Base-by-base conservation (phyloP, 2,329 filamentous ascomycete species). In the Kalaharituber pfeilii region DNA sequence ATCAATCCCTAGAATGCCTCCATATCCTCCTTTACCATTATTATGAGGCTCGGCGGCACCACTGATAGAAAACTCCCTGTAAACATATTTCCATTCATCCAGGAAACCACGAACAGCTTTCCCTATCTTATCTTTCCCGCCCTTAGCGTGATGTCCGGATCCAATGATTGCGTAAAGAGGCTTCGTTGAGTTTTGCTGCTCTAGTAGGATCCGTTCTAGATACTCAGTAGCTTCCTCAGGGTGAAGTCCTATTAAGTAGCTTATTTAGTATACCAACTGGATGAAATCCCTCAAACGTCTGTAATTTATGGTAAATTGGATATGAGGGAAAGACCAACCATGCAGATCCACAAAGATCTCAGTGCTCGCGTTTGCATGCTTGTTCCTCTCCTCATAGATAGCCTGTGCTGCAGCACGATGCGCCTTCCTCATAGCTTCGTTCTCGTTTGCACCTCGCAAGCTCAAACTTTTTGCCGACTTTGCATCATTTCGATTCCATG, bases 401-500 rank as follows among this genome's bases (percentile, higher is more conserved):
- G 91, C 82, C 30, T 82, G 79, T 22, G 91, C 91, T 8, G 91
- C 91, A 70, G 96, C 88, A 49, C 91, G 82, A 66, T 98, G 91
- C 47, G 88, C 89, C 71, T 94, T 93, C 60, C 88, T 81, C 91
- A 98, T 98, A 33, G 93, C 76, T 62, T 94, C 86, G 65, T 98
- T 96, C 71, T 98, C 91, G 62, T 86, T 91, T 69, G 96, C 91
- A 11, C 91, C 91, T 27, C 91, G 83, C 47, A 96, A 78, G 64
- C 86, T 94, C 50, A 96, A 77, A 28, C 89, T 89, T 71, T 96
- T 96, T 57, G 91, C 91, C 18, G 91, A 89, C 58, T 91, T 82
- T 39, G 91, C 89, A 67, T 98, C 91, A 65, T 95, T 96, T 55
- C 91, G 84, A 67, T 96, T 95, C 89, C 91, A 98, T 22, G 91